Percentiles rank a stretch among this genome's conserved stretches.
Evolutionary conservation across 768 basidiomycete genomes (phyloP).

Genomic region (Coprinopsis cinerea): DNA sequence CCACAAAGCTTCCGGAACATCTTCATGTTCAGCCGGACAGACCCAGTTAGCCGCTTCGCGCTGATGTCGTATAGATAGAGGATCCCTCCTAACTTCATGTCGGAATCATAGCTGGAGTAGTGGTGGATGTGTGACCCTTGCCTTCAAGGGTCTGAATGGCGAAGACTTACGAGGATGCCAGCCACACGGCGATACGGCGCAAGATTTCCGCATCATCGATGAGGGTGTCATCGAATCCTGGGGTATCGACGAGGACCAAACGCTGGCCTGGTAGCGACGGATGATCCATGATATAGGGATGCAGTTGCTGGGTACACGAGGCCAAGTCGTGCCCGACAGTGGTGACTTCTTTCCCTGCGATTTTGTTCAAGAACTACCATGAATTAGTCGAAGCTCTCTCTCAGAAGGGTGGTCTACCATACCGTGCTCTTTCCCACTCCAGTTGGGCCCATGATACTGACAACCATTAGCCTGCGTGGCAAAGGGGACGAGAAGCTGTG

Average conservation of each 20-base stretch:
- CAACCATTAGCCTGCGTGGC: background rate
- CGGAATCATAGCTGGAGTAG: background rate
- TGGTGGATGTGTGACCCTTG: background rate
- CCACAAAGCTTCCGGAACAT: conserved; percentile 4
- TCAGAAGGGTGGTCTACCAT: too few relatives aligned
- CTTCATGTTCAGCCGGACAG: background rate
- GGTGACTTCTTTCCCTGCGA: background rate
- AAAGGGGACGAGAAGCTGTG: background rate
- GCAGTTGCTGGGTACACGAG: background rate
- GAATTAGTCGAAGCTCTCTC: too few relatives aligned
- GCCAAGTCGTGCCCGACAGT: background rate
- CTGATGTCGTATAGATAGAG: conserved; percentile 2
- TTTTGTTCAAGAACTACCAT: background rate
- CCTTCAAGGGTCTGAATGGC: background rate
- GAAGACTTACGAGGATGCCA: background rate
- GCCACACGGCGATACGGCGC: conserved; percentile 1
- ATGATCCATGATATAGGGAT: background rate
- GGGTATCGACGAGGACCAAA: background rate
- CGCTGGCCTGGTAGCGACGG: background rate
- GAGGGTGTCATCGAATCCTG: conserved; percentile 5
- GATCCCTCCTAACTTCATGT: conserved; percentile 1
- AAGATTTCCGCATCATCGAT: conserved; percentile 3
- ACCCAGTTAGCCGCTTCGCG: background rate
- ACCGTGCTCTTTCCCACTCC: conserved; percentile 6
- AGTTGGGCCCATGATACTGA: conserved; percentile 1